Evolutionary conservation across 371 early-diverging fungal genomes (phyloP), one percentile per base, ranked within the genome.

Genomic region (Apophysomyces ossiformis): DNA sequence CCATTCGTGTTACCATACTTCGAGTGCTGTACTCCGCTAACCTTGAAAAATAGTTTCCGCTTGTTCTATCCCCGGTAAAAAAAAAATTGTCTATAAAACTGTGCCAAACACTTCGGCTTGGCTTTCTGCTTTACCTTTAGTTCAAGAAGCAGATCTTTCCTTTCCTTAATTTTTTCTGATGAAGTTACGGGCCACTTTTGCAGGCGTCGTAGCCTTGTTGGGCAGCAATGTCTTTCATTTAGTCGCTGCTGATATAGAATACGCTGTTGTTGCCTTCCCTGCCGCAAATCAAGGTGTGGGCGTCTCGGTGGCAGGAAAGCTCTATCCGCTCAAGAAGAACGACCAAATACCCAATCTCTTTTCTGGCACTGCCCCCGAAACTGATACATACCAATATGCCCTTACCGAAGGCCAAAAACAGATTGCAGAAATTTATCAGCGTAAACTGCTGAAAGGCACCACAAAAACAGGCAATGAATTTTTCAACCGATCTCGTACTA

Each of bases 381-480:
- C 58, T 8, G 45, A 66, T 13, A 64, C 64, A 4, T 74, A 74
- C 21, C 65, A 69, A 18, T 74, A 74, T 61, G 60, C 57, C 32
- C 32, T 71, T 5, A 63, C 66, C 5, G 60, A 43, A 16, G 75
- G 63, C 21, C 44, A 63, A 11, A 43, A 58, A 18, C 43, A 63
- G 13, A 46, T 37, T 13, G 32, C 66, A 8, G 75, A 74, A 56
- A 3, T 64, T 26, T 45, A 45, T 26, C 58, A 57, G 7, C 76
- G 81, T 35, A 68, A 69, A 35, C 44, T 80, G 12, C 68, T 72
- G 13, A 44, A 47, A 1, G 78, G 72, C n/a, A 72, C 74, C 4
- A 54, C 68, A 15, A 54, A 50, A 13, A 83, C 81, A 12, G 78
- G 81, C 18, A 79, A 83, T 60, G 83, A 83, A 50, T 80, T 78